A percentile compares a stretch with the other conserved stretches of the same genome.
phyloP scores from a whole-genome alignment of 2,329 filamentous ascomycete species.

The Keithomyces neogunnii region DNA sequence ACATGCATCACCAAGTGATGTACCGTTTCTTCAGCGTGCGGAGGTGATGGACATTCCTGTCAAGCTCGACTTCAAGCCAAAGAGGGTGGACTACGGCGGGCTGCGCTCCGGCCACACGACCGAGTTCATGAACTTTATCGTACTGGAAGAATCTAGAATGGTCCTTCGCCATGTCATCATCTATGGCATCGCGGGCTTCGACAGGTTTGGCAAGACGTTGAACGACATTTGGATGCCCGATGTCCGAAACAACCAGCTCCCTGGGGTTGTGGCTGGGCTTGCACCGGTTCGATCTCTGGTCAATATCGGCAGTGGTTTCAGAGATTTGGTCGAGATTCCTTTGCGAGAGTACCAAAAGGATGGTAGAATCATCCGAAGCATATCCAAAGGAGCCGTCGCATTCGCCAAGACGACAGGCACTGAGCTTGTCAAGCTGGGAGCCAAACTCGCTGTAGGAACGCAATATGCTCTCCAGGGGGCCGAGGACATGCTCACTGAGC shows the following conservation, averaged over 20 bases:
- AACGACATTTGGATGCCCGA: conserved; percentile 98
- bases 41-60: conserved; percentile 79
- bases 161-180: conserved; percentile 81
- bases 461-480: conserved; percentile 87
- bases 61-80: conserved; percentile 91
- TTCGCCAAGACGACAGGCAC: conserved; percentile 92
- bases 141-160: conserved; percentile 82
- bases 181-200: conserved; percentile 86
- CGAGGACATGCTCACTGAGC: conserved; percentile 62
- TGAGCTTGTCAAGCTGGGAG: conserved; percentile 87
- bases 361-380: conserved; percentile 80
- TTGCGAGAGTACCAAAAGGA: conserved; percentile 92
- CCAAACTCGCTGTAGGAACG: conserved; percentile 89
- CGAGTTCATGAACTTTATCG: conserved; percentile 98
- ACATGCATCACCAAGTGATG: conserved; percentile 55
- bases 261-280: conserved; percentile 78
- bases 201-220: conserved; percentile 77
- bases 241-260: conserved; percentile 80
- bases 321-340: conserved; percentile 79
- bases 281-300: conserved; percentile 85
- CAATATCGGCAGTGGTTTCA: conserved; percentile 81
- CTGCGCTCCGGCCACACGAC: conserved; percentile 88
- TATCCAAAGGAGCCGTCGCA: conserved; percentile 80
- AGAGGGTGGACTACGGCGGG: conserved; percentile 91
- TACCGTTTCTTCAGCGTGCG: conserved; percentile 81